A percentile compares a stretch with the other conserved stretches of the same genome.
These are phyloP conservation scores for Pyricularia grisea DNA, from an alignment of 2,329 filamentous ascomycete species.

Conservation along the genomic window DNA sequence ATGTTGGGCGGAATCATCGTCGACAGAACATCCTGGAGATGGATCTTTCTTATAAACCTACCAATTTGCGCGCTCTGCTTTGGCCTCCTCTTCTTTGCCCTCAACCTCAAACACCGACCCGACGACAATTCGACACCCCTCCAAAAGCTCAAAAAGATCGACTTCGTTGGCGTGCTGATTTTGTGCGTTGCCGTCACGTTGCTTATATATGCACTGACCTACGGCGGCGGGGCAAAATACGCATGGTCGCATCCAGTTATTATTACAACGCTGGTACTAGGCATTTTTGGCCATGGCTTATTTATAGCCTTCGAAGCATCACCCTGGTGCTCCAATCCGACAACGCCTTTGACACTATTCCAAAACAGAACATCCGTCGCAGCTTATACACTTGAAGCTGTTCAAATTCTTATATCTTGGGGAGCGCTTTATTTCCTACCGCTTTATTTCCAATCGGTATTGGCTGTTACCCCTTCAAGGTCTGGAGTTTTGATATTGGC, in stretches of 20 bases:
- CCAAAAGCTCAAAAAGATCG: background rate
- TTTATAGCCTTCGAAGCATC: background rate
- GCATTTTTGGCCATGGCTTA: background rate
- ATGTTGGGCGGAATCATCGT: constrained; percentile 28
- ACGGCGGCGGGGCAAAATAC: background rate
- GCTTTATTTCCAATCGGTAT: constrained; percentile 34
- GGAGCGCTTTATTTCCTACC: constrained; percentile 31
- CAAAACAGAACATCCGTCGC: constrained; percentile 28
- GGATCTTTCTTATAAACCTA: constrained; percentile 25
- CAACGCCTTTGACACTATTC: constrained; percentile 35
- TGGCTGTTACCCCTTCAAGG: constrained; percentile 13
- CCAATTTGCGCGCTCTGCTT: background rate
- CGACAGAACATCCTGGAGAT: constrained; percentile 34
- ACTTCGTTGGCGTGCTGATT: constrained; percentile 11
- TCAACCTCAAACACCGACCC: background rate
- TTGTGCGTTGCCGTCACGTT: background rate
- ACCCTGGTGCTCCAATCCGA: constrained; percentile 16
- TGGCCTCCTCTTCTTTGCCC: background rate
- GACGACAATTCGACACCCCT: background rate
- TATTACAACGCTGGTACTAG: background rate
- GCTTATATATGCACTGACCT: background rate
- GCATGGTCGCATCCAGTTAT: background rate
- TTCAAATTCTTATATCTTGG: constrained; percentile 26
- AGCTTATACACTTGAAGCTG: constrained; percentile 23
- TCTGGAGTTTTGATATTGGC: constrained; percentile 16